Evolutionary conservation across 2,329 filamentous ascomycete genomes (phyloP).

Genomic region (Aspergillus costaricaensis): DNA sequence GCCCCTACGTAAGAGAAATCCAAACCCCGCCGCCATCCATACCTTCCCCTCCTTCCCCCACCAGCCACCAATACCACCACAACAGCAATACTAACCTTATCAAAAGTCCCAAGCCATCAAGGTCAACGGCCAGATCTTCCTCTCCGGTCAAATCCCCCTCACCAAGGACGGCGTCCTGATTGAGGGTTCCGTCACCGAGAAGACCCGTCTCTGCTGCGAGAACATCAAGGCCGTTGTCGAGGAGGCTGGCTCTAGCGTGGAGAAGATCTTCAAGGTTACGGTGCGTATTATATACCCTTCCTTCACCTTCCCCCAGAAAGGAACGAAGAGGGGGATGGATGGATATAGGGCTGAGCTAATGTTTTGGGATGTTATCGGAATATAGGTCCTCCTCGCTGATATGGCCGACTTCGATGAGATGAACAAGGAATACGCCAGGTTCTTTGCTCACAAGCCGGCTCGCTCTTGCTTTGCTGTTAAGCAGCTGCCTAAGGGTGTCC

Average conservation of each 20-base stretch:
- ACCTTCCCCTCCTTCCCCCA: conserved; percentile 4
- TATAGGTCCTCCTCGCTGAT: conserved; percentile 77
- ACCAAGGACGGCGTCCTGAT: conserved; percentile 63
- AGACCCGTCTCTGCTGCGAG: conserved; percentile 70
- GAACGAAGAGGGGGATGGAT: too few species aligned
- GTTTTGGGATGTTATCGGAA: neutral
- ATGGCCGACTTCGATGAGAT: conserved; percentile 86
- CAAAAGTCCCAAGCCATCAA: conserved; percentile 62
- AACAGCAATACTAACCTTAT: neutral
- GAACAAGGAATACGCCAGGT: conserved; percentile 72
- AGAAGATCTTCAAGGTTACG: conserved; percentile 85
- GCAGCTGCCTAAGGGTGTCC: conserved; percentile 64
- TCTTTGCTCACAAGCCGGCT: conserved; percentile 66
- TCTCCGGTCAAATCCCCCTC: conserved; percentile 76
- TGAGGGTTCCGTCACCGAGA: conserved; percentile 65
- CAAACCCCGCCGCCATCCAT: conserved; percentile 1
- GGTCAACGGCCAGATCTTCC: conserved; percentile 68
- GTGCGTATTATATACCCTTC: conserved; percentile 32
- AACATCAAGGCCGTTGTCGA: conserved; percentile 83
- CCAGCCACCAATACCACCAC: too few species aligned
- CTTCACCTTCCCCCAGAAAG: neutral
- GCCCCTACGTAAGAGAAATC: conserved; percentile 44
- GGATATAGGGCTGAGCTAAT: neutral
- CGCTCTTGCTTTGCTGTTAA: conserved; percentile 65
- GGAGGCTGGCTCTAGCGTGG: conserved; percentile 75